phyloP scores from a whole-genome alignment of 441 rosid genomes.

The Pelargonium citronellum region DNA sequence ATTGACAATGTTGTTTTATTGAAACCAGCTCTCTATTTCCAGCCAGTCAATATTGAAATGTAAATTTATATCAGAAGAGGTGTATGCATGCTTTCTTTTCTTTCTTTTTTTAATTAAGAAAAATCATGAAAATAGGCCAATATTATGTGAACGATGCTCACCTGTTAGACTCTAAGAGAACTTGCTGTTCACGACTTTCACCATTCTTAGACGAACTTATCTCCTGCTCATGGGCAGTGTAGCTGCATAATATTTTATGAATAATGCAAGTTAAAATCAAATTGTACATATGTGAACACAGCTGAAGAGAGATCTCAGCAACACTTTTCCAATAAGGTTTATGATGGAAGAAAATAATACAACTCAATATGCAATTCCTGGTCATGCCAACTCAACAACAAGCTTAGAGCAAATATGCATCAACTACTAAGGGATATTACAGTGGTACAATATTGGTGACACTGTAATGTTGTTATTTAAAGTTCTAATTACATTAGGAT shows the following conservation, averaged over 20 bases:
- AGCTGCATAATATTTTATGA: conserved; percentile 32
- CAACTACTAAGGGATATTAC: no score
- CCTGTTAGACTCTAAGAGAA: conserved; percentile 79
- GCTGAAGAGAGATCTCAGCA: no score
- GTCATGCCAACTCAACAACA: no score
- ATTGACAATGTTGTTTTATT: neutral
- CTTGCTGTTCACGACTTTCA: conserved; percentile 48
- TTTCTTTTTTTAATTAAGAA: neutral
- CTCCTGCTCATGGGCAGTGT: conserved; percentile 46
- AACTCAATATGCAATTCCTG: no score
- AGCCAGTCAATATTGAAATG: neutral
- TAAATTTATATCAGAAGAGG: neutral
- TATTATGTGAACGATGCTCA: conserved; percentile 20
- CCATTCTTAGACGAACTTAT: conserved; percentile 29
- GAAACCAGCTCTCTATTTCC: neutral
- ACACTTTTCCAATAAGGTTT: no score
- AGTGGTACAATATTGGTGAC: no score
- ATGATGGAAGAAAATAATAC: no score
- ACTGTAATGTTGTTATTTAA: no score
- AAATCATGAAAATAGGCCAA: neutral
- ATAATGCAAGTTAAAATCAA: no score
- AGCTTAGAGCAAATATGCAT: no score
- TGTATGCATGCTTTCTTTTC: neutral
- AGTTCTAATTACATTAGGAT: no score
- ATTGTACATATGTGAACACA: no score